Percentiles rank a stretch among this genome's conserved stretches.
Conservation (phyloP, 805 yeast genomes). For the Zygotorulaspora danielsina region DNA sequence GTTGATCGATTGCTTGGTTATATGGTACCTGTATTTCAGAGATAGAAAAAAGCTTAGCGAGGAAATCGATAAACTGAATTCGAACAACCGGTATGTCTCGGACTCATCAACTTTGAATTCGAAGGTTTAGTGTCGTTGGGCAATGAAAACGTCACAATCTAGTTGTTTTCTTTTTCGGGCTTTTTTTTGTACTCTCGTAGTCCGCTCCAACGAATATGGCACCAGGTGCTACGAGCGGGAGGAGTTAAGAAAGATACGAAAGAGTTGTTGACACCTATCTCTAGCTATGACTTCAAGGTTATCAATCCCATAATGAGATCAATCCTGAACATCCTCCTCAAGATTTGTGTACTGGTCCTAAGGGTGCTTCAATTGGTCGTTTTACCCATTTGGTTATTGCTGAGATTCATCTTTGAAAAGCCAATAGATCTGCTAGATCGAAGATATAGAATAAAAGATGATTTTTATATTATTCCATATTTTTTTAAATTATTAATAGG, state of each 20-base stretch:
- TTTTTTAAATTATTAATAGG: slow-evolving; percentile 41
- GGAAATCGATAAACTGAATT: slow-evolving; percentile 16
- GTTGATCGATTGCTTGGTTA: slow-evolving; percentile 39
- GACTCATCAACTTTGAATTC: slow-evolving; percentile 17
- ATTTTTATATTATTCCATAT: slow-evolving; percentile 46
- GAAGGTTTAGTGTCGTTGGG: slow-evolving; percentile 6
- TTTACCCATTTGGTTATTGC: slow-evolving; percentile 15
- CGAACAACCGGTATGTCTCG: slow-evolving; percentile 8
- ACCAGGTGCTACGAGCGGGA: no score
- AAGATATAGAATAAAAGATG: slow-evolving; percentile 44
- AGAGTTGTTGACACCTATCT: no score
- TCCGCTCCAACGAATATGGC: no score
- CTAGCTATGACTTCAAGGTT: no score
- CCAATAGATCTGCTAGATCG: slow-evolving; percentile 25
- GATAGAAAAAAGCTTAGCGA: slow-evolving; percentile 29
- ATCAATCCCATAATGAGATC: no score
- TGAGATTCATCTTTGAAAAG: slow-evolving; percentile 13
- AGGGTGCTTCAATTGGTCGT: slow-evolving; percentile 20
- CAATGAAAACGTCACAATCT: background rate
- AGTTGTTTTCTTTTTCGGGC: background rate
- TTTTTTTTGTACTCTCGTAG: slow-evolving; percentile 3
- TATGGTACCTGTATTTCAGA: slow-evolving; percentile 36
- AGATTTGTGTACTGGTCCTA: no score
- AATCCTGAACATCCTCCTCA: no score
- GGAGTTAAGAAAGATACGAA: no score